These are phyloP conservation scores for Solanum dulcamara DNA, from an alignment of 257 asterid species.

Conservation along the genomic window DNA sequence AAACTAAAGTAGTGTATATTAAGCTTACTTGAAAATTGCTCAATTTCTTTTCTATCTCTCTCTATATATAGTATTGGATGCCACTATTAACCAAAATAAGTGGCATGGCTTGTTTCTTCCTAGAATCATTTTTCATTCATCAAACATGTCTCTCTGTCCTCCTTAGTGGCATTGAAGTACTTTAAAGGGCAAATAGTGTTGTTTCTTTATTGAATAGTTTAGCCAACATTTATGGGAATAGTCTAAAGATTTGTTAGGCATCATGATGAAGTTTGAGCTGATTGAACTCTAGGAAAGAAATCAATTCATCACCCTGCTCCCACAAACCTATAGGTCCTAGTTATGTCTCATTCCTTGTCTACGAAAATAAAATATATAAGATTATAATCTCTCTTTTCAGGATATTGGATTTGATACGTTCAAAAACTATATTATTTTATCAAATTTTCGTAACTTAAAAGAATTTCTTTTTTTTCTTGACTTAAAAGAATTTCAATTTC, in stretches of 20 bases:
- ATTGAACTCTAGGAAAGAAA: neutral
- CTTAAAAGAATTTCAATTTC: neutral
- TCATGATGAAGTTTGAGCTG: neutral
- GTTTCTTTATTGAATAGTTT: neutral
- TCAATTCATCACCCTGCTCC: neutral
- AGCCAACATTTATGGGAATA: neutral
- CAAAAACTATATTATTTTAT: neutral
- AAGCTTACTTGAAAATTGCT: too few relatives aligned
- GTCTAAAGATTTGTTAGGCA: neutral
- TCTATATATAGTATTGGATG: neutral
- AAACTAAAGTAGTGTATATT: too few relatives aligned
- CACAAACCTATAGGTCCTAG: neutral
- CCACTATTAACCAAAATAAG: neutral
- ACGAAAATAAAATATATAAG: neutral
- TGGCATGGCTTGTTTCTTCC: neutral
- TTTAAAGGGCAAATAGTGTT: neutral
- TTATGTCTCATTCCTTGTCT: neutral
- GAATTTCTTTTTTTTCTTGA: neutral
- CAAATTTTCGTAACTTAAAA: neutral
- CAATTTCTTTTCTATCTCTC: too few relatives aligned
- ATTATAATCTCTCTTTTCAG: neutral
- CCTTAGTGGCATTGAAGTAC: neutral
- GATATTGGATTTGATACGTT: neutral
- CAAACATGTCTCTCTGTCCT: neutral
- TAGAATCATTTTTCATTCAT: neutral